These are phyloP conservation scores for Asclepias syriaca DNA, from an alignment of 257 asterid genomes.

Conservation along the genomic window DNA sequence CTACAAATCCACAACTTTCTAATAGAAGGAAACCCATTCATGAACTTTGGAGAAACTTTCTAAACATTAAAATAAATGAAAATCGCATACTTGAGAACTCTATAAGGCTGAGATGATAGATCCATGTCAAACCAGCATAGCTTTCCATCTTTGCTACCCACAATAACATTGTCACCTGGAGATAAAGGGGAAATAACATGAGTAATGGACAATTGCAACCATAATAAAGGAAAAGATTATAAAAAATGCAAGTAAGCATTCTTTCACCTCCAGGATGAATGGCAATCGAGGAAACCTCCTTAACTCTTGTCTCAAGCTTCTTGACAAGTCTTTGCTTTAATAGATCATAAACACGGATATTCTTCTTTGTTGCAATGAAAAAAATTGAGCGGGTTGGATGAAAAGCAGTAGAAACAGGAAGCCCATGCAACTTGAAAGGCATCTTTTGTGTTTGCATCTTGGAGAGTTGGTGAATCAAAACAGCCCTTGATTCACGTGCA, in stretches of 20 bases:
- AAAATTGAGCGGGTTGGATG: slow-evolving; percentile 86
- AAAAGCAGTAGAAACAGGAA: slow-evolving; percentile 80
- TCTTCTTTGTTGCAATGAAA: slow-evolving; percentile 79
- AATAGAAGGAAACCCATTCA: neutral
- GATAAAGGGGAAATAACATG: slow-evolving; percentile 11
- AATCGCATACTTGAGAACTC: slow-evolving; percentile 64
- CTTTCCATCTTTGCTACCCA: slow-evolving; percentile 96
- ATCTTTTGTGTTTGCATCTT: slow-evolving; percentile 61
- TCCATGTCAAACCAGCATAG: slow-evolving; percentile 99
- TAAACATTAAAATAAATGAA: slow-evolving; percentile 7
- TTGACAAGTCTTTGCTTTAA: slow-evolving; percentile 67
- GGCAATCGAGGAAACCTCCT: slow-evolving; percentile 83
- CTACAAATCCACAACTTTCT: neutral
- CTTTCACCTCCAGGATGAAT: slow-evolving; percentile 84
- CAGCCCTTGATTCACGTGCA: slow-evolving; percentile 74
- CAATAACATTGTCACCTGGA: slow-evolving; percentile 87
- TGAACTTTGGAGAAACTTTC: neutral
- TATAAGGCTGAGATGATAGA: slow-evolving; percentile 87
- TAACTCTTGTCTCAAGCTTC: slow-evolving; percentile 87
- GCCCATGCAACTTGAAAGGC: slow-evolving; percentile 86
- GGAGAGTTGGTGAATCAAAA: slow-evolving; percentile 75
- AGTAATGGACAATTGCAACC: slow-evolving; percentile 5
- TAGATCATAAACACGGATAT: slow-evolving; percentile 76
- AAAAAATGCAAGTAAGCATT: slow-evolving; percentile 6
- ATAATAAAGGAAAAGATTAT: neutral